These are phyloP conservation scores for Maudiozyma humilis DNA, from an alignment of 1,139 yeast species.

Conservation along the genomic window DNA sequence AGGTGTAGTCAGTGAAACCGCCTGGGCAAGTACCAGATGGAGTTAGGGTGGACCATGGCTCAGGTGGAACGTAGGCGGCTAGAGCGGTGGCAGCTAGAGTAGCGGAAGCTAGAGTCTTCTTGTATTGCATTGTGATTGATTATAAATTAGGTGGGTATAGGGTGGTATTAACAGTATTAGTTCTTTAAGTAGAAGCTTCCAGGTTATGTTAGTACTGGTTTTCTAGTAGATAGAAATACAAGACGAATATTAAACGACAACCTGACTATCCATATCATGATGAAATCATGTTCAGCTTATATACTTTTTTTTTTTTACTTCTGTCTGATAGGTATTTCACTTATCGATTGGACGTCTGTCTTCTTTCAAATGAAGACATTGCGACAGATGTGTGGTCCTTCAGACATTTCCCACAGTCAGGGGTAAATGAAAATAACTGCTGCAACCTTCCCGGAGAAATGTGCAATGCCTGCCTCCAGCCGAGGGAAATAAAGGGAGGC, in stretches of 20 bases:
- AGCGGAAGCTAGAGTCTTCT: constrained; percentile 33
- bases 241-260: neutral
- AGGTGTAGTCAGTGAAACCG: constrained; percentile 53
- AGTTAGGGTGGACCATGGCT: constrained; percentile 67
- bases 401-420: neutral
- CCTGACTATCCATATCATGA: neutral
- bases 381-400: neutral
- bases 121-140: constrained; percentile 29
- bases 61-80: constrained; percentile 62
- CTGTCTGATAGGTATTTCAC: neutral
- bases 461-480: neutral
- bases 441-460: neutral
- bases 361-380: neutral
- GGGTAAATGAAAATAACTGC: neutral
- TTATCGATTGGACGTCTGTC: neutral
- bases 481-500: neutral
- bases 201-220: neutral
- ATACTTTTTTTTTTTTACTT: neutral
- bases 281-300: neutral
- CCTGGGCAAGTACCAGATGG: constrained; percentile 51
- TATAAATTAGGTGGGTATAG: neutral
- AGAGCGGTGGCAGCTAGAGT: constrained; percentile 38
- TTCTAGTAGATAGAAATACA: neutral
- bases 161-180: neutral
- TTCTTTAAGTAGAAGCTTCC: neutral